These are phyloP conservation scores for Acanthamoeba lenticulata DNA, from an alignment of 208 protist species.

Conservation along the genomic window DNA sequence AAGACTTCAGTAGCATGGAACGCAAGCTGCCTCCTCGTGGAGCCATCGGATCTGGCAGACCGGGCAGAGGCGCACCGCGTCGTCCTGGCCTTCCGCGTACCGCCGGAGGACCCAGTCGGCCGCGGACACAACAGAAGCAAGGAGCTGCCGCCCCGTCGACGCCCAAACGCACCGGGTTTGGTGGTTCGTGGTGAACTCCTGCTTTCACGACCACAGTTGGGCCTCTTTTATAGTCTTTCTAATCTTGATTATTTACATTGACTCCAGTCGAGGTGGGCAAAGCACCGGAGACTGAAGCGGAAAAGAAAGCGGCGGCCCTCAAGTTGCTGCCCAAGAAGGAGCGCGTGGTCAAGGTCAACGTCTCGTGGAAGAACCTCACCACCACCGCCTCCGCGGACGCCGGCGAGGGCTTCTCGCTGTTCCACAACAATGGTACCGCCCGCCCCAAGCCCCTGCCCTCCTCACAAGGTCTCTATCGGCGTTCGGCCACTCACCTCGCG, in stretches of 20 bases:
- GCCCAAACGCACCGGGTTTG: neutral
- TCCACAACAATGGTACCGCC: slow-evolving; percentile 11
- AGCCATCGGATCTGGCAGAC: neutral
- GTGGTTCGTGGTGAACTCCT: neutral
- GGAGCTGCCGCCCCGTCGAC: neutral
- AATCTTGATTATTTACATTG: neutral
- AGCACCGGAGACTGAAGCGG: neutral
- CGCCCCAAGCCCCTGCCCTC: no score
- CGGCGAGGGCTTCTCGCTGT: neutral
- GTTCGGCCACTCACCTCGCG: no score
- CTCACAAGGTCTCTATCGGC: no score
- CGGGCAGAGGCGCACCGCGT: neutral
- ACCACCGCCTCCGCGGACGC: neutral
- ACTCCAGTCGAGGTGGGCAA: slow-evolving; percentile 1
- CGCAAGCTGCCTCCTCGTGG: neutral
- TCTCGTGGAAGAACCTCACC: slow-evolving; percentile 8
- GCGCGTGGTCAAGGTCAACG: neutral
- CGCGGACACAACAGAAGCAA: neutral
- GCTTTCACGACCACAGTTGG: neutral
- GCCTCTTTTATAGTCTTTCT: no score
- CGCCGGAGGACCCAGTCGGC: neutral
- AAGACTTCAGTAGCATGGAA: neutral
- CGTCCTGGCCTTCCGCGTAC: neutral
- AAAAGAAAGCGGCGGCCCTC: neutral
- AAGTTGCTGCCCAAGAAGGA: slow-evolving; percentile 15